Base-by-base conservation (phyloP, 441 rosid genomes). In the Hypseocharis bilobata region DNA sequence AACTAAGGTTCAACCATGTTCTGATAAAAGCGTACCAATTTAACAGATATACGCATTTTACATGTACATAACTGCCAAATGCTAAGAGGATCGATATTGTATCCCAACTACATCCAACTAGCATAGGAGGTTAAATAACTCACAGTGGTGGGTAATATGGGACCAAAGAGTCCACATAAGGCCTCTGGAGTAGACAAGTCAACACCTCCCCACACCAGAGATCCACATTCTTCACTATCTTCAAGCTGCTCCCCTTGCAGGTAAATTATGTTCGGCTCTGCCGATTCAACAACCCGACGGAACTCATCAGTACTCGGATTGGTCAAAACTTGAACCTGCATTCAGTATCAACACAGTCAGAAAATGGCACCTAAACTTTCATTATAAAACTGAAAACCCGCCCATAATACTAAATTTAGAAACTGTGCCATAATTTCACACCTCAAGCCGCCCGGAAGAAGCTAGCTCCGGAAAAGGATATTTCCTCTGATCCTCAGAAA, bases 401-500 rank as follows among this genome's bases (percentile, higher is more conserved):
- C 29, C n/a, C 23, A 47, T 47, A 23, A 64, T 4, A 22, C n/a
- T 25, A 14, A 6, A 44, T 30, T 63, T 23, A n/a, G 20, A 25
- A 52, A 63, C 2, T 40, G 3, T 40, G 47, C 19, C 54, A 51
- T 54, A 79, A 63, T 28, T n/a, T 55, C 51, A 71, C 69, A 85
- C 99, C 92, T 93, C 93, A n/a, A 93, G 85, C 62, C 93, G 89
- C 36, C 97, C 97, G 19, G 86, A 79, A 67, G 99, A 88, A 65
- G 82, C 71, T 65, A 93, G 86, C 76, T 87, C 95, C 6, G 97
- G 92, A 74, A 87, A 80, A 62, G 96, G 97, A 72, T 83, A 93
- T 25, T 65, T 78, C 56, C 77, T 74, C 47, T 79, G 81, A 76
- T 75, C 82, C 80, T 77, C 84, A 55, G 80, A 36, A 57, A 62